A percentile compares a stretch with the other conserved stretches of the same genome.
Conservation (phyloP, 371 early-diverging fungal genomes). For the Choanephora cucurbitarum region DNA sequence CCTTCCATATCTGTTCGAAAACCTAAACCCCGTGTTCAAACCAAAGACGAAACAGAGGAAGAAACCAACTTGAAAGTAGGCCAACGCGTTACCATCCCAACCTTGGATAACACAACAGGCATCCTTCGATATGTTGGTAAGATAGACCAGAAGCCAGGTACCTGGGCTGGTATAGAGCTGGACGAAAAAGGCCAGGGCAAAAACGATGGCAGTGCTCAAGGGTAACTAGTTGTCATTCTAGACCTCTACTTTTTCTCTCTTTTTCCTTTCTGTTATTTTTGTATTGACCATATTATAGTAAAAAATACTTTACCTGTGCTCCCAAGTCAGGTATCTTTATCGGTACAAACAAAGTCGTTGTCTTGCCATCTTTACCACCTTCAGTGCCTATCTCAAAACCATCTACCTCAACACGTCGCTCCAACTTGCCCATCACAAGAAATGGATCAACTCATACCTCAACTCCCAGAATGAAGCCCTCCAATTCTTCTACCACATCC, state of each 20-base stretch:
- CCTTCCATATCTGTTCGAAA: slow-evolving; percentile 17
- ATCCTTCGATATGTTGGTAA: slow-evolving; percentile 58
- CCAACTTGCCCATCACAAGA: slow-evolving; percentile 14
- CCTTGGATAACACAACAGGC: slow-evolving; percentile 39
- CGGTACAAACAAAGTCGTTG: slow-evolving; percentile 58
- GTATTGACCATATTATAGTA: too few species aligned
- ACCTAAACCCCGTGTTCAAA: slow-evolving; percentile 10
- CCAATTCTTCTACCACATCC: slow-evolving; percentile 1
- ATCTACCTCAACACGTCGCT: slow-evolving; percentile 15
- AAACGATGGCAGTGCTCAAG: slow-evolving; percentile 76
- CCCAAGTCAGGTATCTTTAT: slow-evolving; percentile 74
- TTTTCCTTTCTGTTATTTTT: neutral
- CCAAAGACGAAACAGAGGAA: slow-evolving; percentile 1
- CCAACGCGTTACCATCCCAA: slow-evolving; percentile 28
- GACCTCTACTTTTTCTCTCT: neutral
- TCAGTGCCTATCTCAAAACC: slow-evolving; percentile 11
- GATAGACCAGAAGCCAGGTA: slow-evolving; percentile 42
- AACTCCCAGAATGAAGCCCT: slow-evolving; percentile 4
- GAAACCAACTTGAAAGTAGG: slow-evolving; percentile 15
- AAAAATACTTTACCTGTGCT: slow-evolving; percentile 68
- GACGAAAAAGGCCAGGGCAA: slow-evolving; percentile 73
- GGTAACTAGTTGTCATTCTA: slow-evolving; percentile 38
- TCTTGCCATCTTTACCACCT: slow-evolving; percentile 17
- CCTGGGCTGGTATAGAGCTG: slow-evolving; percentile 77
- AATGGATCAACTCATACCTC: slow-evolving; percentile 5